Evolutionary conservation across 2,329 filamentous ascomycete genomes (phyloP).

Genomic region (Aspergillus awamori): DNA sequence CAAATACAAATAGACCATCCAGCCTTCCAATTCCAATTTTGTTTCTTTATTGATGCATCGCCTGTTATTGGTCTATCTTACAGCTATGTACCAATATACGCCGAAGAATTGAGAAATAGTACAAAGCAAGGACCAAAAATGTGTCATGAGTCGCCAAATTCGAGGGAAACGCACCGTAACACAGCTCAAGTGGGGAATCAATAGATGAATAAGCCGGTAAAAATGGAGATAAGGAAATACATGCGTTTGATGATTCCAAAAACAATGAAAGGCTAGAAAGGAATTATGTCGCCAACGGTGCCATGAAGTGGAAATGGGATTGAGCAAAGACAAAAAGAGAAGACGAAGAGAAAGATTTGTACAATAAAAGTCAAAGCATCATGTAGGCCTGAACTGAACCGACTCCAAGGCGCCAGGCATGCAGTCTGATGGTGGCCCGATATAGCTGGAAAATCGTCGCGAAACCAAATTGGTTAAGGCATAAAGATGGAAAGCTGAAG

Average conservation of each 20-base stretch:
- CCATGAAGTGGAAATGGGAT: slow-evolving; percentile 9
- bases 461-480: not conserved
- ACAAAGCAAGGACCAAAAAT: slow-evolving; percentile 13
- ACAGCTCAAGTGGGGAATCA: slow-evolving; percentile 17
- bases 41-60: not conserved
- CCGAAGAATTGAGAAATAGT: slow-evolving; percentile 3
- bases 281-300: slow-evolving; percentile 4
- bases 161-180: slow-evolving; percentile 16
- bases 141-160: slow-evolving; percentile 7
- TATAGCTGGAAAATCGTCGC: slow-evolving; percentile 3
- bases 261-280: slow-evolving; percentile 12
- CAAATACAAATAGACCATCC: not conserved
- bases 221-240: slow-evolving; percentile 13
- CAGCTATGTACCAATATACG: slow-evolving; percentile 13
- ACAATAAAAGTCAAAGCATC: slow-evolving; percentile 21
- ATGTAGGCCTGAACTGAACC: slow-evolving; percentile 17
- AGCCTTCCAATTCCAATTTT: not conserved
- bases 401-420: slow-evolving; percentile 33
- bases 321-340: slow-evolving; percentile 11
- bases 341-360: slow-evolving; percentile 21
- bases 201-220: slow-evolving; percentile 12
- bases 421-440: slow-evolving; percentile 22
- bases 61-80: slow-evolving; percentile 15
- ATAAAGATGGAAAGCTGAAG: not conserved
- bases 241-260: slow-evolving; percentile 15